Evolutionary conservation across 208 protist genomes (phyloP).

Genomic region (Leishmania arabica): DNA sequence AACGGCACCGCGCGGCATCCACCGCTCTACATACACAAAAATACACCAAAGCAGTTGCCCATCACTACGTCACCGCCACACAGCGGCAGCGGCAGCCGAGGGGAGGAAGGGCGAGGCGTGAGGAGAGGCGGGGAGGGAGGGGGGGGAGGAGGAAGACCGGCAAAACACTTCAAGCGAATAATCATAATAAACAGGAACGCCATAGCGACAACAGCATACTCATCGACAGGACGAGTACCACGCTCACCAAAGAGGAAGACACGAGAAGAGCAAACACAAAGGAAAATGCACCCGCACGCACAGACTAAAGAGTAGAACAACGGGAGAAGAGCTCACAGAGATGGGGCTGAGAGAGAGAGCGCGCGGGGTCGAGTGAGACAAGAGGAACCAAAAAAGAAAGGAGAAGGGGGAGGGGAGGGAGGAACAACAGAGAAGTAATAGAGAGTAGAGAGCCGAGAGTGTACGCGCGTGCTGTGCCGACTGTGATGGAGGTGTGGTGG

Average conservation of each 20-base stretch:
- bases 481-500: background rate
- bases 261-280: background rate
- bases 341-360: background rate
- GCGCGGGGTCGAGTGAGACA: background rate
- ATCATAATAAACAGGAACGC: background rate
- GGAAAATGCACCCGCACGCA: background rate
- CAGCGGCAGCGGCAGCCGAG: background rate
- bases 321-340: background rate
- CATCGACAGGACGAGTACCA: background rate
- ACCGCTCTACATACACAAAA: background rate
- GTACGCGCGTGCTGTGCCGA: slow-evolving; percentile 9
- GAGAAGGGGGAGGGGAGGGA: background rate
- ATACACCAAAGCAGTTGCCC: background rate
- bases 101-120: background rate
- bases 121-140: background rate
- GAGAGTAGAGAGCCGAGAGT: slow-evolving; percentile 4
- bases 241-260: background rate
- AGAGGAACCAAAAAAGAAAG: background rate
- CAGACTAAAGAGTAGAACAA: slow-evolving; percentile 3
- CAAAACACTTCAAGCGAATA: background rate
- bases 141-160: background rate
- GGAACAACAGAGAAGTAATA: background rate
- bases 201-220: background rate
- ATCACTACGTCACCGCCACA: background rate
- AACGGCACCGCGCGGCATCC: background rate